Evolutionary conservation across 768 basidiomycete species (phyloP), one percentile per base, ranked within the genome.

Genomic region (Boletus patriciae): DNA sequence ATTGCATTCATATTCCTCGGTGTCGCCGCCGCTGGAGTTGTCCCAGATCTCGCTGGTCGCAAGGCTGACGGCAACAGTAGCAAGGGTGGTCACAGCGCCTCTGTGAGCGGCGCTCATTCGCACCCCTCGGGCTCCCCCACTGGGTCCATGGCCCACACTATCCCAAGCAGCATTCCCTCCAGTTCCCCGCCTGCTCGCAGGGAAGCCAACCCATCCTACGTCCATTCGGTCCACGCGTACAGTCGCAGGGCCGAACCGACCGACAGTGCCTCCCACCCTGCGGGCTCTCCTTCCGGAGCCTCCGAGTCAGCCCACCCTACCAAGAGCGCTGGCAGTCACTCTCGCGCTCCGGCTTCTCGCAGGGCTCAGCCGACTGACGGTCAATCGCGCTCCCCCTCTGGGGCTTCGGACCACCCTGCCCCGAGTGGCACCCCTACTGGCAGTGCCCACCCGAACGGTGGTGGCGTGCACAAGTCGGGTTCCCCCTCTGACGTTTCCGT

Each of bases 1-100:
- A n/a, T 50, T 3, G n/a, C 47, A 37, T 55, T 61, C 21, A 8
- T 21, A 1, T 31, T 62, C 34, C 50, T 65, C 15, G 13, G 56
- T 25, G 37, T 34, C 12, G 59, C 45, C 6, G 36, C 50, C 6
- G 63, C 63, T 7, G 53, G 27, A 3, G 46, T 40, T 21, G 13
- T 63, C 38, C 61, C 52, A 12, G 18, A 15, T 10, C 8, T n/a
- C 19, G 43, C 40, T 55, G 6, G 38, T 43, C 41, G 40, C 18
- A 2, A 9, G 19, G 16, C 18, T 5, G 29, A 23, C 6, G n/a
- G 25, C 9, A 38, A n/a, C 2, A 11, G 27, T n/a, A 19, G 16
- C 7, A 13, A n/a, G 0, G 34, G 44, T 18, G 33, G 18, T n/a
- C 36, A 38, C n/a, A 34, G 15, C 13, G 4, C 23, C 23, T 9